Evolutionary conservation across 441 rosid species (phyloP).

Genomic region (Raphanus hybrid): DNA sequence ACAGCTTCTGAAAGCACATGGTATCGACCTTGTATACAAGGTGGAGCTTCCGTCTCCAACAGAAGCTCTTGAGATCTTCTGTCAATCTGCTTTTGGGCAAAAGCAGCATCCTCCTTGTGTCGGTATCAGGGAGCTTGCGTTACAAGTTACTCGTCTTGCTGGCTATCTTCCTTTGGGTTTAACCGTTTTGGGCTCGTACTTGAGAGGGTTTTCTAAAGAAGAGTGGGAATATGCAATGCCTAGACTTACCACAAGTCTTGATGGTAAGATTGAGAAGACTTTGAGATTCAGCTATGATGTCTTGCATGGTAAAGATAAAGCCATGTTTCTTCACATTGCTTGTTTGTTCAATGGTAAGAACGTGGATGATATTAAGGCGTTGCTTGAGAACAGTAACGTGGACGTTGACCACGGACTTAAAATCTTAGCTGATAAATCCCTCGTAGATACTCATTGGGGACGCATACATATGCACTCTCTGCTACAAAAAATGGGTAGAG

Average conservation of each 20-base stretch:
- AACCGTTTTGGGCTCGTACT: background rate
- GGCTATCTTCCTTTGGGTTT: conserved; percentile 6
- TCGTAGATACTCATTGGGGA: conserved; percentile 14
- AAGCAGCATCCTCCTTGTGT: background rate
- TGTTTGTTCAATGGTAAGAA: conserved; percentile 8
- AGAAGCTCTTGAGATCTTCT: background rate
- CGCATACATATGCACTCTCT: conserved; percentile 35
- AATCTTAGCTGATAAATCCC: conserved; percentile 19
- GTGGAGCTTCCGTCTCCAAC: background rate
- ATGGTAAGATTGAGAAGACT: background rate
- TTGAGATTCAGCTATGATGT: background rate
- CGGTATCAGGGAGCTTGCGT: background rate
- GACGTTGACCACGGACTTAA: conserved; percentile 10
- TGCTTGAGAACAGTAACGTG: background rate
- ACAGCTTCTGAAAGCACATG: background rate
- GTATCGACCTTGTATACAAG: background rate
- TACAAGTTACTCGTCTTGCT: background rate
- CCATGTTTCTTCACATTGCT: conserved; percentile 11
- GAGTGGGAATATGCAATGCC: background rate
- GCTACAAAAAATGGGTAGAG: conserved; percentile 49
- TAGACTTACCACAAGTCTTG: background rate
- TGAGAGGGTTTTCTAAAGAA: background rate
- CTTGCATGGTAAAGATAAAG: conserved; percentile 3
- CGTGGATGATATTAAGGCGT: background rate
- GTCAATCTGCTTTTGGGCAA: background rate